A percentile compares a stretch with the other conserved stretches of the same genome.
Evolutionary conservation across 768 basidiomycete species (phyloP).

Genomic region (Gloeopeniophorella convolvens): DNA sequence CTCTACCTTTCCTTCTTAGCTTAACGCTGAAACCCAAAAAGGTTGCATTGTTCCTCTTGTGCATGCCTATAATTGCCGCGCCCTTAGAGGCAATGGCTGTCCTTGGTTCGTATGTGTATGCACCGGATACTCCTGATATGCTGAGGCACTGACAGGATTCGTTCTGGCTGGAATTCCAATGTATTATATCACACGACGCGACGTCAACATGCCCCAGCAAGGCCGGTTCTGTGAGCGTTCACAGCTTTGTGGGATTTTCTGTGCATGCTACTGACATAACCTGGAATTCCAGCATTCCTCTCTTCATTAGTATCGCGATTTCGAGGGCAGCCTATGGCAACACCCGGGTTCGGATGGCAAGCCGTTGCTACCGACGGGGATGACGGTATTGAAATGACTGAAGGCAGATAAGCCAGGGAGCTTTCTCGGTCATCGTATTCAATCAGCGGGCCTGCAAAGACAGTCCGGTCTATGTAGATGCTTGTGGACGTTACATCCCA

Average conservation of each 20-base stretch:
- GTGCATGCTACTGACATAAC: conserved; percentile 6
- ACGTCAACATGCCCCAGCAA: conserved; percentile 31
- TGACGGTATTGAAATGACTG: conserved; percentile 62
- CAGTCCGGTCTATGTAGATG: no score
- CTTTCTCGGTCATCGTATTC: no score
- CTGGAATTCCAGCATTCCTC: conserved; percentile 33
- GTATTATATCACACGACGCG: conserved; percentile 68
- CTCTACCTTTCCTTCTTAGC: background rate
- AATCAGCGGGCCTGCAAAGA: no score
- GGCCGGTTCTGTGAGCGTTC: conserved; percentile 26
- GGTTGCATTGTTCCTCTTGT: conserved; percentile 85
- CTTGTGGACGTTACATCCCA: no score
- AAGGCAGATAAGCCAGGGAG: conserved; percentile 24
- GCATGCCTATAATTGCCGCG: conserved; percentile 93
- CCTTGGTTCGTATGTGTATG: conserved; percentile 48
- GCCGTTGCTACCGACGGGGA: conserved; percentile 67
- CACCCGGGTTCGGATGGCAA: conserved; percentile 63
- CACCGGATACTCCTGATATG: conserved; percentile 1
- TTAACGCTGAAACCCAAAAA: conserved; percentile 24
- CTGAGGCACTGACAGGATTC: conserved; percentile 45
- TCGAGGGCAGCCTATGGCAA: conserved; percentile 38
- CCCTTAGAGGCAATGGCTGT: conserved; percentile 85
- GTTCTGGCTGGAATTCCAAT: conserved; percentile 74
- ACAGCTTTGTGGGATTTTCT: background rate
- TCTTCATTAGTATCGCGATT: conserved; percentile 39